Evolutionary conservation across 2,329 filamentous ascomycete genomes (phyloP), one percentile per base, ranked within the genome.

Genomic region (Monilinia fructigena): DNA sequence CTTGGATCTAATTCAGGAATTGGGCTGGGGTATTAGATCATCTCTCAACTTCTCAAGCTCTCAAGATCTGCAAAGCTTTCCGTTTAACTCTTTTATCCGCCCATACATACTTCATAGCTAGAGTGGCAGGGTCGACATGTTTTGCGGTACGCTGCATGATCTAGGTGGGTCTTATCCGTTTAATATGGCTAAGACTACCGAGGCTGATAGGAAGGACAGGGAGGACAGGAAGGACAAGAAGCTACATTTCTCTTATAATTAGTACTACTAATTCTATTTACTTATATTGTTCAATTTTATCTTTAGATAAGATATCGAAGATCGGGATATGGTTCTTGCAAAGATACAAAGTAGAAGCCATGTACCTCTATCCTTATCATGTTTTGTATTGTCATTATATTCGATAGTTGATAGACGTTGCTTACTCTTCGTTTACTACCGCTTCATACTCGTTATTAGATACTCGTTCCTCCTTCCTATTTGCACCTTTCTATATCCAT

Each of bases 71-170:
- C 56, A 48, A 23, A 23, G 16, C n/a, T 20, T 40, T 48, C 42
- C 26, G 28, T 42, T 52, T 31, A 7, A 40, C 38, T 28, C 11
- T 42, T 26, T 50, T 5, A 50, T 38, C 14, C 45, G 50, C 47
- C 45, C 31, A 35, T 35, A 35, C 31, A 35, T 35, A 35, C 31
- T 35, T 35, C 31, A 50, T 11, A 26, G 47, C n/a, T 8, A 65
- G 31, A 14, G 6, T 42, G 31, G 54, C 52, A 65, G 62, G 42
- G 62, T 56, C 42, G 31, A 59, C 62, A 65, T 56, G 54, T 56
- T 59, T 65, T 58, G 18, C 54, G 63, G 54, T 20, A 59, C 40
- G 20, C 42, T 48, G n/a, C 63, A 65, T 59, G 54, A 65, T 59
- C 28, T 58, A 20, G 31, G 40, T 59, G 52, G 28, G 63, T 47